Conservation (phyloP, 805 yeast species). For the Ogataea trehaloabstinens region DNA sequence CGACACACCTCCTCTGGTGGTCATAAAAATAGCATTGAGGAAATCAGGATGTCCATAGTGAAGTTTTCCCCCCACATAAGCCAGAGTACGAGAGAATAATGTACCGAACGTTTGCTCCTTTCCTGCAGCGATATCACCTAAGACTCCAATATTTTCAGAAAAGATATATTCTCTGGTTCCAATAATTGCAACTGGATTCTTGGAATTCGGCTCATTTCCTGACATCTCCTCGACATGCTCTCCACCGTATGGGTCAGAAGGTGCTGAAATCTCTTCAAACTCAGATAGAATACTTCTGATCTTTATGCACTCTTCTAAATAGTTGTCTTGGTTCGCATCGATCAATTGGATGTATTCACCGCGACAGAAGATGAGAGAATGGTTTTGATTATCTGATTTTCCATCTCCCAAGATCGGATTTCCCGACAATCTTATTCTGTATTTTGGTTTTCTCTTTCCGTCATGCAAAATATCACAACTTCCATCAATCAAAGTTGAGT, state of each 20-base stretch:
- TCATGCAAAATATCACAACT: slow-evolving; percentile 57
- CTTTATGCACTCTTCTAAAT: slow-evolving; percentile 77
- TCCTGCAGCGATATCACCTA: slow-evolving; percentile 87
- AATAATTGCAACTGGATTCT: slow-evolving; percentile 71
- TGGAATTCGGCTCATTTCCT: slow-evolving; percentile 13
- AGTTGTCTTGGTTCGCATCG: slow-evolving; percentile 84
- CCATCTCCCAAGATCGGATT: slow-evolving; percentile 85
- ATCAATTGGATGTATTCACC: slow-evolving; percentile 80
- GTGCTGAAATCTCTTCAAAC: slow-evolving; percentile 54
- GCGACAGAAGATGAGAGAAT: slow-evolving; percentile 67
- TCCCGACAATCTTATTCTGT: slow-evolving; percentile 66
- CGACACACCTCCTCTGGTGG: slow-evolving; percentile 84
- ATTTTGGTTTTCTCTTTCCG: slow-evolving; percentile 61
- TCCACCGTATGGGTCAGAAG: slow-evolving; percentile 24
- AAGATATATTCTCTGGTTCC: slow-evolving; percentile 84
- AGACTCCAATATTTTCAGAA: slow-evolving; percentile 76
- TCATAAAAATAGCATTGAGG: slow-evolving; percentile 71
- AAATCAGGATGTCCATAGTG: slow-evolving; percentile 90
- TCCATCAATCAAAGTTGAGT: slow-evolving; percentile 71
- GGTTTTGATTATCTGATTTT: slow-evolving; percentile 80
- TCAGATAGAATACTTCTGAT: slow-evolving; percentile 73
- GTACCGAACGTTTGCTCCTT: slow-evolving; percentile 89
- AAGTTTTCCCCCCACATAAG: slow-evolving; percentile 77
- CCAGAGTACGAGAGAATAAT: slow-evolving; percentile 75
- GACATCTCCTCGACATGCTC: slow-evolving; percentile 12